Base-by-base conservation (phyloP, 1,284 basidiomycete genomes). In the Ceratobasidium papillatum region DNA sequence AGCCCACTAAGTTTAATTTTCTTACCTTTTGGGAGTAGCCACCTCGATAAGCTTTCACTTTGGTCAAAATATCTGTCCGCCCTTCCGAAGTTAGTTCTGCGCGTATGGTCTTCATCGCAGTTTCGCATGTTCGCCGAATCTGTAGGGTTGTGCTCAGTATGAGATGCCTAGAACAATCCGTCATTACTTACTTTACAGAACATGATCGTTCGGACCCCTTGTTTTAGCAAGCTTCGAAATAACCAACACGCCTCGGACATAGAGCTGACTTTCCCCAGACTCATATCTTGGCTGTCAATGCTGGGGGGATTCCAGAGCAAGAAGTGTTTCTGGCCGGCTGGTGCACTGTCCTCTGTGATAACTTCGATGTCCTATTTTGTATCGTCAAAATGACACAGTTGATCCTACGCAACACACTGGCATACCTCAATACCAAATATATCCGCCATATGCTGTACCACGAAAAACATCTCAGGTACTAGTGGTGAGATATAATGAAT, bases 1-100 rank as follows among this genome's bases (percentile, higher is more conserved):
- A 8, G 7, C n/a, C 8, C 5, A 2, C 19, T 43, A 25, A 34
- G 32, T 38, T 9, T 27, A 27, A 19, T 47, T 58, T 9, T 47
- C 79, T 12, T 63, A 87, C 87, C 78, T 86, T 82, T 68, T 85
- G 86, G 19, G 86, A 88, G 78, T 92, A 93, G 9, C 91, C 95
- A 79, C 94, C 94, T 36, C 95, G 88, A 81, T 97, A 97, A 2
- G 94, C 88, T 86, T 90, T 92, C 9, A 96, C 92, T 78, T 88
- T 87, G 22, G 90, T 85, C 56, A 94, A 85, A 59, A 97, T 88
- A 79, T 97, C 94, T 27, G 87, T 81, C 12, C 93, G 87, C 49
- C 93, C 92, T 73, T 94, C 91, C 1, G 89, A 87, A 65, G 90
- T 89, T 9, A 97, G 83, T 66, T 94, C 89, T 17, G 88, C 82